Conservation (phyloP, 257 asterid genomes). For the Solanum peruvianum region DNA sequence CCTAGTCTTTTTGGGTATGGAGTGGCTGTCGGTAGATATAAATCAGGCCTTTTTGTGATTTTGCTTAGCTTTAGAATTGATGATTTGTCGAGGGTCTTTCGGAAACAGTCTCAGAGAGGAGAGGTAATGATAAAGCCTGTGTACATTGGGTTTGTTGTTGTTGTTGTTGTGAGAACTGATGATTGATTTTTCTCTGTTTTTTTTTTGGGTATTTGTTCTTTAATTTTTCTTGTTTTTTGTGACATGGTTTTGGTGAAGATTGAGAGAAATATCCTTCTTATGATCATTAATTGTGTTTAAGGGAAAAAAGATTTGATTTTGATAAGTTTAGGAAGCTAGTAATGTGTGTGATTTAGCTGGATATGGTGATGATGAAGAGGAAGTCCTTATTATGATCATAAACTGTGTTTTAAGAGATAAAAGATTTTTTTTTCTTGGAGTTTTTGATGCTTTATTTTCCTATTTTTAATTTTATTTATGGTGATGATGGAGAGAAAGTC, state of each 20-base stretch:
- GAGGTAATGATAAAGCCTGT: neutral
- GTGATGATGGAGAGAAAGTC: neutral
- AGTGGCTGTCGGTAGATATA: neutral
- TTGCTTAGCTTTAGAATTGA: neutral
- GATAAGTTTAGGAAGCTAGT: neutral
- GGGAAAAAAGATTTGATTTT: neutral
- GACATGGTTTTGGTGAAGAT: neutral
- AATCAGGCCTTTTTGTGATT: neutral
- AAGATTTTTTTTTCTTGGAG: neutral
- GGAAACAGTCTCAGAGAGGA: neutral
- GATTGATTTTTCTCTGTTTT: neutral
- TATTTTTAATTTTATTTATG: neutral
- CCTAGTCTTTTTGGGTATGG: neutral
- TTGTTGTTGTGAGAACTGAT: neutral
- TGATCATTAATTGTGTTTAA: neutral
- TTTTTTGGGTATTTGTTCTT: neutral
- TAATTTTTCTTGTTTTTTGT: neutral
- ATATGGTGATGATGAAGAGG: neutral
- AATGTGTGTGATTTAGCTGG: neutral
- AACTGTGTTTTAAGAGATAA: neutral
- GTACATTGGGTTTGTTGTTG: neutral
- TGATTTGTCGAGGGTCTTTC: neutral
- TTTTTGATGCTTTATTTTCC: neutral
- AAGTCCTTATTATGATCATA: neutral
- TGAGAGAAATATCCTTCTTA: neutral